These are phyloP conservation scores for Lipomyces yamanashiensis DNA, from an alignment of 805 yeast species.

Conservation along the genomic window DNA sequence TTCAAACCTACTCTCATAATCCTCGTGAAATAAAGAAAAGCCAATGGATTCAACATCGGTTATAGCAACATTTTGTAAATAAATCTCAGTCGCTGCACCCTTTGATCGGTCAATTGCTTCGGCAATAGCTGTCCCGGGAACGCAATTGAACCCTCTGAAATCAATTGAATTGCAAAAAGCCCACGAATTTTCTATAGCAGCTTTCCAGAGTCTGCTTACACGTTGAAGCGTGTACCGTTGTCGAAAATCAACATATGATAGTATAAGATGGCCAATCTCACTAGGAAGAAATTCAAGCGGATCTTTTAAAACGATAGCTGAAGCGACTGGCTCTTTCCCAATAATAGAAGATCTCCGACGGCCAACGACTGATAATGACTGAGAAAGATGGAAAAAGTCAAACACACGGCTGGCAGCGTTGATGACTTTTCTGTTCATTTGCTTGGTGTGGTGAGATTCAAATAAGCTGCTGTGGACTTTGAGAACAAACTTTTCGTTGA, in stretches of 20 bases:
- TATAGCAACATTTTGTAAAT: conserved; percentile 6
- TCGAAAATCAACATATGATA: conserved; percentile 6
- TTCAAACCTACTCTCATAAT: conserved; percentile 3
- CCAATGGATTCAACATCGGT: conserved; percentile 4
- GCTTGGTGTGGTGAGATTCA: background rate
- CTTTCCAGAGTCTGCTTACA: conserved; percentile 10
- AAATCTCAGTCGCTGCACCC: conserved; percentile 2
- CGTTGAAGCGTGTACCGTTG: conserved; percentile 9
- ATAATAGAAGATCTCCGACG: background rate
- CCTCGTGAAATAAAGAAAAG: conserved; percentile 5
- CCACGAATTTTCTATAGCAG: conserved; percentile 5
- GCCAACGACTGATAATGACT: background rate
- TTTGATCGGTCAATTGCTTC: conserved; percentile 4
- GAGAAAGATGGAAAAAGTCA: conserved; percentile 1
- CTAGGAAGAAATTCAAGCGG: conserved; percentile 14
- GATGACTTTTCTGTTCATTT: background rate
- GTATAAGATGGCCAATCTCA: conserved; percentile 10
- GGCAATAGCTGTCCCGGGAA: conserved; percentile 1
- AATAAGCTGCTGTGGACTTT: conserved; percentile 9
- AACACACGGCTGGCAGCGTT: conserved; percentile 3
- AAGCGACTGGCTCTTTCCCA: background rate
- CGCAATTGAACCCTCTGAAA: conserved; percentile 11
- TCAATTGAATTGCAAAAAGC: conserved; percentile 5
- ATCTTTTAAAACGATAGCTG: background rate
- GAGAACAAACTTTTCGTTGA: conserved; percentile 10